A percentile compares a stretch with the other conserved stretches of the same genome.
phyloP scores from a whole-genome alignment of 163 green algal species.

The Coccomyxa subellipsoidea region DNA sequence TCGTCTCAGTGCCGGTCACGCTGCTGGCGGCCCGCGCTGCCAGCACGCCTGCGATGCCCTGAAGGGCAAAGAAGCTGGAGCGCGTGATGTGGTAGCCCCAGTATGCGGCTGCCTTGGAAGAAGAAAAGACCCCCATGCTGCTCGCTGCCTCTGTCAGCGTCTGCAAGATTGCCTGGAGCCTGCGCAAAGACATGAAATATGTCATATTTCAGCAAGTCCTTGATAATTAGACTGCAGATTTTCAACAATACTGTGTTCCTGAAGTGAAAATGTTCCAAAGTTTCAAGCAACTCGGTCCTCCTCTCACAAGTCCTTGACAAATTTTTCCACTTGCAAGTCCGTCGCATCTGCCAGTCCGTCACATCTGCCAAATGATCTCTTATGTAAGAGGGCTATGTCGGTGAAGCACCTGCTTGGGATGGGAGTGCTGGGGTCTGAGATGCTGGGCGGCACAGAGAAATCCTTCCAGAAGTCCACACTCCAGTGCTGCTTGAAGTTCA shows the following conservation, averaged over 20 bases:
- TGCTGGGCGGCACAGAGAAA: background rate
- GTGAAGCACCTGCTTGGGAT: slow-evolving; percentile 15
- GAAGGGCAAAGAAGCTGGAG: slow-evolving; percentile 61
- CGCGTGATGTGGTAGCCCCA: slow-evolving; percentile 74
- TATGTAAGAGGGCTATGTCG: too few species aligned
- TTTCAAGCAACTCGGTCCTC: too few species aligned
- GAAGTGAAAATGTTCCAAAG: too few species aligned
- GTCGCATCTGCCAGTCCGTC: too few species aligned
- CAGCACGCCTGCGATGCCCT: slow-evolving; percentile 46
- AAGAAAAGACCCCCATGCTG: slow-evolving; percentile 35
- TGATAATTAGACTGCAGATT: too few species aligned
- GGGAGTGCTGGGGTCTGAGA: background rate
- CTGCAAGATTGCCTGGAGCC: slow-evolving; percentile 8
- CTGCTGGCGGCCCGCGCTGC: slow-evolving; percentile 3
- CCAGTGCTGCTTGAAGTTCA: slow-evolving; percentile 27
- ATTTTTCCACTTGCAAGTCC: too few species aligned
- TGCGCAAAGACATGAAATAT: slow-evolving; percentile 14
- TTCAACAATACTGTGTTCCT: too few species aligned
- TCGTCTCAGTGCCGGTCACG: slow-evolving; percentile 6
- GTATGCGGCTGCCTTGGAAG: slow-evolving; percentile 53
- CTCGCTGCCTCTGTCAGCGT: background rate
- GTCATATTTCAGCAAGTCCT: too few species aligned
- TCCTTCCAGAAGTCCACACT: slow-evolving; percentile 29
- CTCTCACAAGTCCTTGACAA: too few species aligned
- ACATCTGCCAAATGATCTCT: too few species aligned